These are phyloP conservation scores for Xylaria multiplex DNA, from an alignment of 2,329 filamentous ascomycete species.

Conservation along the genomic window DNA sequence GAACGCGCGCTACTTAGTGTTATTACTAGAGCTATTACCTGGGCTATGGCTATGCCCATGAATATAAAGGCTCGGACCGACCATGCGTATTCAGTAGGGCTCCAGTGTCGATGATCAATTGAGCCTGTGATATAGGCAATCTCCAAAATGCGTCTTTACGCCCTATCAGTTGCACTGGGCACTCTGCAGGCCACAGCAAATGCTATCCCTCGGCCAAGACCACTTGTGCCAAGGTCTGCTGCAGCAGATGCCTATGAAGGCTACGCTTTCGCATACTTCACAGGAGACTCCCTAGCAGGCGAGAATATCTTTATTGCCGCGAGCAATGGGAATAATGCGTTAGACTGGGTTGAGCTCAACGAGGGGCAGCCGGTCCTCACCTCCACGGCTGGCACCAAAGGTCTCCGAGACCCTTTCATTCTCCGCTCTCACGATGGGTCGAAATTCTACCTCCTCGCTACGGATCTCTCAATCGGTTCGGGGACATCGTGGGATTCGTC, in stretches of 20 bases:
- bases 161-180: slow-evolving; percentile 19
- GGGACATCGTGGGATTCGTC: slow-evolving; percentile 63
- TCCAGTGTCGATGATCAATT: neutral
- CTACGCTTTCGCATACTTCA: slow-evolving; percentile 65
- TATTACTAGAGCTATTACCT: no score
- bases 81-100: no score
- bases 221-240: slow-evolving; percentile 21
- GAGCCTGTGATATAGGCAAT: neutral
- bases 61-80: neutral
- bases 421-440: slow-evolving; percentile 61
- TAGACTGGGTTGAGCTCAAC: slow-evolving; percentile 62
- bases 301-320: slow-evolving; percentile 65
- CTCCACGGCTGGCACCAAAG: slow-evolving; percentile 59
- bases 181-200: slow-evolving; percentile 19
- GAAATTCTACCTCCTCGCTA: slow-evolving; percentile 63
- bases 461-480: slow-evolving; percentile 63
- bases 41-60: neutral
- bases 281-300: slow-evolving; percentile 54
- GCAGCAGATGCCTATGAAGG: slow-evolving; percentile 49
- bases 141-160: slow-evolving; percentile 22
- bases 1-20: neutral
- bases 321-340: slow-evolving; percentile 62
- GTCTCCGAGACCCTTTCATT: slow-evolving; percentile 63
- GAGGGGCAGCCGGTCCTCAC: slow-evolving; percentile 57
- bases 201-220: slow-evolving; percentile 27